These are phyloP conservation scores for Hemileccinum rubropunctum DNA, from an alignment of 768 basidiomycete species.

Conservation along the genomic window DNA sequence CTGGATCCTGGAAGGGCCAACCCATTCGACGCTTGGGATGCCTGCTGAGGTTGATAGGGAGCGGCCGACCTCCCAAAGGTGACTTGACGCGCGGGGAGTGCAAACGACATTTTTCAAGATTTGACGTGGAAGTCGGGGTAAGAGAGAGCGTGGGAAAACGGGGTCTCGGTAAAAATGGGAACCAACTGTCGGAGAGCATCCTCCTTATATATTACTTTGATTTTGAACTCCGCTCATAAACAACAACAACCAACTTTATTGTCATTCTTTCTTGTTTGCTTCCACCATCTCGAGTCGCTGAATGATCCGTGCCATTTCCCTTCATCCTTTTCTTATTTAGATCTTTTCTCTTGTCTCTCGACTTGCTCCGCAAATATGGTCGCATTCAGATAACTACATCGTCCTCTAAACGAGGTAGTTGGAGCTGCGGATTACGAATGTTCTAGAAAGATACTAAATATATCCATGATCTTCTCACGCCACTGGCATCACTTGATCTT, in stretches of 20 bases:
- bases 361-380: neutral
- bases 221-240: slow-evolving; percentile 32
- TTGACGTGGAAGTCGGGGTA: slow-evolving; percentile 19
- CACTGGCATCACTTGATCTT: neutral
- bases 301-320: slow-evolving; percentile 12
- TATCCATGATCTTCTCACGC: slow-evolving; percentile 14
- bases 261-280: slow-evolving; percentile 20
- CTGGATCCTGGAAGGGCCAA: slow-evolving; percentile 54
- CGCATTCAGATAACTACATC: neutral
- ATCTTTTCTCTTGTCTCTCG: neutral
- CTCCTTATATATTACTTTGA: slow-evolving; percentile 26
- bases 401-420: neutral
- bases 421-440: slow-evolving; percentile 16
- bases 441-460: slow-evolving; percentile 27
- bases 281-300: slow-evolving; percentile 17
- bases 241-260: slow-evolving; percentile 12
- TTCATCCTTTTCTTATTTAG: neutral
- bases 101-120: slow-evolving; percentile 47
- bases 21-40: slow-evolving; percentile 45
- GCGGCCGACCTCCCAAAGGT: slow-evolving; percentile 68
- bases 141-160: slow-evolving; percentile 28
- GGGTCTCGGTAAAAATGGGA: slow-evolving; percentile 24
- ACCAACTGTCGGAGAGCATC: slow-evolving; percentile 11
- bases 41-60: slow-evolving; percentile 41
- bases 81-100: slow-evolving; percentile 74